These are phyloP conservation scores for Vitis hybrid DNA, from an alignment of 177 flowering plant species.

Conservation along the genomic window DNA sequence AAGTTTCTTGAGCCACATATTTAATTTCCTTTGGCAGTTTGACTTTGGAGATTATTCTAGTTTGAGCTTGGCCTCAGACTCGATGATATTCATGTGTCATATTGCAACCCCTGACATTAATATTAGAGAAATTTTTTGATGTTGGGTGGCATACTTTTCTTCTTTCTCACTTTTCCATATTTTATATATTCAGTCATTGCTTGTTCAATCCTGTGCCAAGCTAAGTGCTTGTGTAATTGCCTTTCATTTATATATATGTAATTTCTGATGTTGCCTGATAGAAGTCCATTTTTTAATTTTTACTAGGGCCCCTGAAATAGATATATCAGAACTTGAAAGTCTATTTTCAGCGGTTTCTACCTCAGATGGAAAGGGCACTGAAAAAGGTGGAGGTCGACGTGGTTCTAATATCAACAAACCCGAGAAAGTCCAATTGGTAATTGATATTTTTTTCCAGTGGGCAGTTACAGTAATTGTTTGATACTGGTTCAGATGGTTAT, in stretches of 20 bases:
- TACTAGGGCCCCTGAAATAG: conserved; percentile 91
- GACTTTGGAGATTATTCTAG: too few relatives aligned
- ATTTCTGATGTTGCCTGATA: conserved; percentile 14
- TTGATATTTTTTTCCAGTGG: not conserved
- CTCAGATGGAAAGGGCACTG: conserved; percentile 46
- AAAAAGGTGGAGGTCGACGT: conserved; percentile 63
- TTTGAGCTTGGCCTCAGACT: too few relatives aligned
- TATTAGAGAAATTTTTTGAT: too few relatives aligned
- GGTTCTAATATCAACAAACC: conserved; percentile 78
- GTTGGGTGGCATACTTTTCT: too few relatives aligned
- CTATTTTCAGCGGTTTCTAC: conserved; percentile 74
- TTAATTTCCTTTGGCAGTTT: too few relatives aligned
- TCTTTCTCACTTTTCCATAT: too few relatives aligned
- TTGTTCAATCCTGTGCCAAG: too few relatives aligned
- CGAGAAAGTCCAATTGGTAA: conserved; percentile 89
- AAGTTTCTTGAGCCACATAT: too few relatives aligned
- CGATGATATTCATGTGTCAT: too few relatives aligned
- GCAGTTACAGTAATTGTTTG: not conserved
- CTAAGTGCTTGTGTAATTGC: not conserved
- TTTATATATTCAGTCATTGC: too few relatives aligned
- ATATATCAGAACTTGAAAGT: conserved; percentile 90
- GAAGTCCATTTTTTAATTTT: not conserved
- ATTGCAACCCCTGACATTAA: too few relatives aligned
- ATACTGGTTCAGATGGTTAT: not conserved
- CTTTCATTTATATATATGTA: not conserved